Conservation (phyloP, 108 stramenopile genomes). For the Licmophora abbreviata region DNA sequence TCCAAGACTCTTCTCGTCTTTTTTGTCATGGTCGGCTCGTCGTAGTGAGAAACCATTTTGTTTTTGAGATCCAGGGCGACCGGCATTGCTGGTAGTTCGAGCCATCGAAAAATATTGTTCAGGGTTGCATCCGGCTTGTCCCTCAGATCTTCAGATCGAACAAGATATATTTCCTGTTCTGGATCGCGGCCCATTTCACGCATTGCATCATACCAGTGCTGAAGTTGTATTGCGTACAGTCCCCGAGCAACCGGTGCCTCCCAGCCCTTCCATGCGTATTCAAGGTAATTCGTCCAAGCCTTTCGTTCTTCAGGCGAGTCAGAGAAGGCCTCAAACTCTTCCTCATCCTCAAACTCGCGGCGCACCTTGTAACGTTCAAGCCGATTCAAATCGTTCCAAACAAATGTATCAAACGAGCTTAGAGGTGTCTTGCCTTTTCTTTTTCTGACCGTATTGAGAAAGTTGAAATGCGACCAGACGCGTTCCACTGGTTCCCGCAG, state of each 20-base stretch:
- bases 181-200: slow-evolving; percentile 18
- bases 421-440: background rate
- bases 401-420: slow-evolving; percentile 4
- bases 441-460: slow-evolving; percentile 23
- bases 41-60: too few relatives aligned
- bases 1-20: too few relatives aligned
- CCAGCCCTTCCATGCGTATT: background rate
- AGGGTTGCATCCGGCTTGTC: background rate
- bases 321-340: background rate
- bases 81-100: background rate
- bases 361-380: background rate
- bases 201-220: slow-evolving; percentile 16
- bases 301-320: background rate
- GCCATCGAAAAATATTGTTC: slow-evolving; percentile 1
- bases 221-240: slow-evolving; percentile 15
- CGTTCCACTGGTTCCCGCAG: slow-evolving; percentile 62
- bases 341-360: background rate
- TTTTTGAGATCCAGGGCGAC: too few relatives aligned
- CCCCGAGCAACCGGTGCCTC: slow-evolving; percentile 5
- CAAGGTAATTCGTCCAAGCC: slow-evolving; percentile 2
- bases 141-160: slow-evolving; percentile 10
- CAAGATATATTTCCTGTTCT: slow-evolving; percentile 3
- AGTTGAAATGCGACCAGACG: slow-evolving; percentile 58
- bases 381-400: slow-evolving; percentile 4
- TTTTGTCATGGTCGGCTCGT: too few relatives aligned